Evolutionary conservation across 2,329 filamentous ascomycete species (phyloP), one percentile per base, ranked within the genome.

Genomic region (Colletotrichum filicis): DNA sequence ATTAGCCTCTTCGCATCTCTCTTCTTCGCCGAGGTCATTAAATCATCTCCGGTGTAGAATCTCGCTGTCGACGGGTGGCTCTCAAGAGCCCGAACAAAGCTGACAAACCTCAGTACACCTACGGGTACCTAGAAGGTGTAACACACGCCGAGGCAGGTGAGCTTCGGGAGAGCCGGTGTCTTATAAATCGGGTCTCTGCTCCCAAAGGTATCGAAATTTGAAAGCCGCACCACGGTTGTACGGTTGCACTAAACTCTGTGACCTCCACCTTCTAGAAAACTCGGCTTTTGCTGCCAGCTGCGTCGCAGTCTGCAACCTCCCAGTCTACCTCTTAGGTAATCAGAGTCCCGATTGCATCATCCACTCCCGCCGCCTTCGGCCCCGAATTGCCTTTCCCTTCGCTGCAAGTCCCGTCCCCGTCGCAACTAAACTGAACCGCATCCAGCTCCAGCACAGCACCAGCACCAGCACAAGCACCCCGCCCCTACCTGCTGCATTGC

Each of bases 321-420:
- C 35, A 37, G 7, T 37, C 32, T 35, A 26, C 26, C 16, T 19
- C 37, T 46, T 46, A 26, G 8, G 8, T 11, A 12, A 24, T 26
- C 58, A 28, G 58, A 60, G 69, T 65, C 37, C 12, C 71, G 28
- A 73, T 71, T 73, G 71, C 71, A 73, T 73, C 71, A 73, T 73
- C 60, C 60, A 60, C 53, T 65, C 26, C 26, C 53, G 22, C 22
- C n/a, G 22, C 53, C 53, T 61, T 37, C 24, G 42, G 30, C 46
- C 55, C 68, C 64, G 57, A 68, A 24, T 46, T 69, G 32, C 28
- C 12, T 30, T 28, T 35, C 19, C 32, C 57, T 37, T 37, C 28
- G n/a, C 22, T 22, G 11, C 57, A 24, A 59, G 32, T 42, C 57
- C 57, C 12, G n/a, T 37, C 56, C 28, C 56, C 56, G 16, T 30